Conservation (phyloP, 148 eudicot species). For the Polygonum aviculare region DNA sequence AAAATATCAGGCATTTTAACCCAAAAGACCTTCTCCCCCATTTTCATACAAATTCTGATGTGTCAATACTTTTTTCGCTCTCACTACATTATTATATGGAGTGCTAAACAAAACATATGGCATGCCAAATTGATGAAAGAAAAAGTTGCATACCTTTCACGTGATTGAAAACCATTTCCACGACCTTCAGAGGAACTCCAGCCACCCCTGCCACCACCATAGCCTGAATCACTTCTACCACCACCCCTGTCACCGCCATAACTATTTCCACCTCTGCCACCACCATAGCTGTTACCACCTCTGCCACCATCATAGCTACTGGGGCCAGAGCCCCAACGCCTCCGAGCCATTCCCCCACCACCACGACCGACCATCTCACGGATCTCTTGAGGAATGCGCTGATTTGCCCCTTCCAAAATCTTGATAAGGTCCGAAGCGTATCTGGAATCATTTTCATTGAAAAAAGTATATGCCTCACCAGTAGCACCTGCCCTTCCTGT, state of each 20-base stretch:
- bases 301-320: constrained; percentile 48
- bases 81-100: no score
- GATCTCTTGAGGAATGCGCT: constrained; percentile 69
- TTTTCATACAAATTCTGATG: no score
- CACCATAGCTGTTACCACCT: constrained; percentile 39
- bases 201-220: constrained; percentile 26
- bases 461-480: constrained; percentile 77
- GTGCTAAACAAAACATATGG: not conserved
- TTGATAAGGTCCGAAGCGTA: constrained; percentile 85
- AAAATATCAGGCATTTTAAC: no score
- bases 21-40: no score
- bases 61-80: no score
- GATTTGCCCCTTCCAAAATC: constrained; percentile 86
- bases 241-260: constrained; percentile 53
- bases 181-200: constrained; percentile 15
- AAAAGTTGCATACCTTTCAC: constrained; percentile 37
- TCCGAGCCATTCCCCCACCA: constrained; percentile 56
- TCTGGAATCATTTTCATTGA: constrained; percentile 68
- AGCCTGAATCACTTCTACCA: constrained; percentile 24
- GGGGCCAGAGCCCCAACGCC: constrained; percentile 35
- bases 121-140: not conserved
- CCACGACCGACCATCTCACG: constrained; percentile 88
- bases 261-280: constrained; percentile 30
- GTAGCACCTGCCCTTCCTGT: constrained; percentile 99
- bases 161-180: constrained; percentile 28